These are phyloP conservation scores for Claviceps quebecensis DNA, from an alignment of 2,329 filamentous ascomycete genomes.

Conservation along the genomic window DNA sequence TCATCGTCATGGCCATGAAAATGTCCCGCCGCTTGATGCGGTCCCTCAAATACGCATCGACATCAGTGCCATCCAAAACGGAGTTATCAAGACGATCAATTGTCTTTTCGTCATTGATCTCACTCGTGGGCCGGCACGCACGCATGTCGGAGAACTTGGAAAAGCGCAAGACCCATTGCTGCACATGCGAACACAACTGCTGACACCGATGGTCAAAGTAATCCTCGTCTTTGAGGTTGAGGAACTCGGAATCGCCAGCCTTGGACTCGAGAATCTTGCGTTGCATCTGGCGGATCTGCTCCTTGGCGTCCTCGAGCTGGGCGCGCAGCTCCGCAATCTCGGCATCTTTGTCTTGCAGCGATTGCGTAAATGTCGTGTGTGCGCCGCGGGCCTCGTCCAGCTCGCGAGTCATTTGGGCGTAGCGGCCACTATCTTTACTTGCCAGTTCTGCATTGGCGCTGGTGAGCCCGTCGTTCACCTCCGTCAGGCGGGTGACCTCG, in stretches of 20 bases:
- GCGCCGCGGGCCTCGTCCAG: constrained; percentile 53
- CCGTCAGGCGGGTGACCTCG: constrained; percentile 66
- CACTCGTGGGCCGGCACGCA: constrained; percentile 66
- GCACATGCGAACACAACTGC: constrained; percentile 86
- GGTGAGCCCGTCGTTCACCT: constrained; percentile 68
- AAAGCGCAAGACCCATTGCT: constrained; percentile 96
- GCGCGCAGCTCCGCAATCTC: constrained; percentile 67
- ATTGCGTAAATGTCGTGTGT: constrained; percentile 47
- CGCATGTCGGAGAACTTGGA: constrained; percentile 94
- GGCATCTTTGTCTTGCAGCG: constrained; percentile 66
- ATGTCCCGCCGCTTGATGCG: constrained; percentile 80
- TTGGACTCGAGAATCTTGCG: constrained; percentile 43
- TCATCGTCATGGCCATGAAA: constrained; percentile 98
- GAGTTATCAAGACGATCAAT: constrained; percentile 90
- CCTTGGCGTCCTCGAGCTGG: constrained; percentile 61
- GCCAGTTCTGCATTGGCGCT: constrained; percentile 66
- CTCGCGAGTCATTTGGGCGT: constrained; percentile 51
- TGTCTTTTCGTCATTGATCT: constrained; percentile 84
- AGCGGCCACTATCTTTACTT: constrained; percentile 59
- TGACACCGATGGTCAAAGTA: constrained; percentile 92
- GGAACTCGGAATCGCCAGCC: constrained; percentile 55
- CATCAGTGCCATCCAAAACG: constrained; percentile 85
- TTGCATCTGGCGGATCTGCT: constrained; percentile 39
- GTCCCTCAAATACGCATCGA: constrained; percentile 76
- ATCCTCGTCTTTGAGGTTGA: constrained; percentile 74